Evolutionary conservation across 108 stramenopile genomes (phyloP), one percentile per base, ranked within the genome.

Genomic region (Craspedostauros australis): DNA sequence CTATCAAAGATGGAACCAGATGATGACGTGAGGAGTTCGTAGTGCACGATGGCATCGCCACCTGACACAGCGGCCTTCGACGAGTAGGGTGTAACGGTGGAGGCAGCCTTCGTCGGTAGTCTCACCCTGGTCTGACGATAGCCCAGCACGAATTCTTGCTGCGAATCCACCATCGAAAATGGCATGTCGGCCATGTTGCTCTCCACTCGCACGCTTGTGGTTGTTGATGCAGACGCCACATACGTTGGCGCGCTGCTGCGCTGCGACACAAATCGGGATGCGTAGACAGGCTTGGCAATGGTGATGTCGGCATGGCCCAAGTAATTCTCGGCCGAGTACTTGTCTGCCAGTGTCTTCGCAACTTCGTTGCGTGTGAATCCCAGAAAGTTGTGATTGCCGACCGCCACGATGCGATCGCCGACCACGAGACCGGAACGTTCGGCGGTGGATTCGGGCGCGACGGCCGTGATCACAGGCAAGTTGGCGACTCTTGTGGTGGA

Each of bases 371-470:
- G 50, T 11, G 60, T 66, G 50, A 66, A 64, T 8, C 79, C 83
- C 29, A 76, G 50, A 58, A 86, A 86, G 21, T 53, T 69, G 51
- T 81, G 65, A 3, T 67, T 30, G 9, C 82, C 84, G 15, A 90
- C 69, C 1, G 82, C 71, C 0, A 78, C 79, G n/a, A 90, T 82
- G n/a, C 82, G 73, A 70, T 90, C 88, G 4, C 88, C 88, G 5
- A 90, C 88, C 2, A 80, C 73, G 14, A 90, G 42, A 7, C 88
- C 88, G n/a, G 75, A 63, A 28, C 84, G 79, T 68, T 90, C 88
- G 0, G 88, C 88, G 6, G 80, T 78, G 18, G 71, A 76, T 59
- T 90, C 67, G n/a, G 88, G 83, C 19, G 65, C 70, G 11, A 90
- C 67, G 0, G 88, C 88, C 31, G 79, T 86, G 0, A 90, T 62